A percentile compares a stretch with the other conserved stretches of the same genome.
Conservation (phyloP, 768 basidiomycete species). For the Galerina sulciceps region DNA sequence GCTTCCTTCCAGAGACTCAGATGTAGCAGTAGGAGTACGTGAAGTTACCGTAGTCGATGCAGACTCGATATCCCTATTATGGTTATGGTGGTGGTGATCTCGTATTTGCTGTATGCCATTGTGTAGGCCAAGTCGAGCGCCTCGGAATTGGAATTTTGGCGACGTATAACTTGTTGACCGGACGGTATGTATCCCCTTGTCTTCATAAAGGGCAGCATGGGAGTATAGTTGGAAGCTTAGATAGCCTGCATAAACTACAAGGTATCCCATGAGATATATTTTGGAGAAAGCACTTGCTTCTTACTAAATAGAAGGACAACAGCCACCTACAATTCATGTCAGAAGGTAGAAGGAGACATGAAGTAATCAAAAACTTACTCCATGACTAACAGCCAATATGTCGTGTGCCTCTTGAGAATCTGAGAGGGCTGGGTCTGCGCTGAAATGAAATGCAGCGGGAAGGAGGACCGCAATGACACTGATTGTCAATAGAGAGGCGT, state of each 20-base stretch:
- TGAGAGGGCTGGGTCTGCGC: conserved; percentile 30
- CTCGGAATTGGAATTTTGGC: conserved; percentile 18
- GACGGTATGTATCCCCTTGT: conserved; percentile 41
- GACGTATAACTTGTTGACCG: conserved; percentile 38
- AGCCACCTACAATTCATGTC: conserved; percentile 62
- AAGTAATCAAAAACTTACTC: conserved; percentile 49
- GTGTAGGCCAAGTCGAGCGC: neutral
- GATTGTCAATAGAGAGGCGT: conserved; percentile 75
- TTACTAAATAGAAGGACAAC: conserved; percentile 78
- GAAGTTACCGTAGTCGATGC: too few relatives aligned
- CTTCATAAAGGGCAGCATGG: conserved; percentile 70
- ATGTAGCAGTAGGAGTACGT: neutral
- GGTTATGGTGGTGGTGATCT: neutral
- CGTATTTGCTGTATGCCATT: neutral
- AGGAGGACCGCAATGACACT: conserved; percentile 82
- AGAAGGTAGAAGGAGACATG: conserved; percentile 49
- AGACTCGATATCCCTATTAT: neutral
- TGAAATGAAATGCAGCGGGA: conserved; percentile 80
- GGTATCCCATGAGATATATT: conserved; percentile 17
- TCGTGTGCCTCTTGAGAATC: conserved; percentile 37
- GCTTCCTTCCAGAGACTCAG: neutral
- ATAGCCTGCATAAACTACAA: conserved; percentile 44
- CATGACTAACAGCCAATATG: conserved; percentile 73
- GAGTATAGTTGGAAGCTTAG: conserved; percentile 82
- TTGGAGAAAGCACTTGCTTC: conserved; percentile 29